A percentile compares a stretch with the other conserved stretches of the same genome.
Evolutionary conservation across 805 yeast species (phyloP).

Genomic region (Torulaspora indica): DNA sequence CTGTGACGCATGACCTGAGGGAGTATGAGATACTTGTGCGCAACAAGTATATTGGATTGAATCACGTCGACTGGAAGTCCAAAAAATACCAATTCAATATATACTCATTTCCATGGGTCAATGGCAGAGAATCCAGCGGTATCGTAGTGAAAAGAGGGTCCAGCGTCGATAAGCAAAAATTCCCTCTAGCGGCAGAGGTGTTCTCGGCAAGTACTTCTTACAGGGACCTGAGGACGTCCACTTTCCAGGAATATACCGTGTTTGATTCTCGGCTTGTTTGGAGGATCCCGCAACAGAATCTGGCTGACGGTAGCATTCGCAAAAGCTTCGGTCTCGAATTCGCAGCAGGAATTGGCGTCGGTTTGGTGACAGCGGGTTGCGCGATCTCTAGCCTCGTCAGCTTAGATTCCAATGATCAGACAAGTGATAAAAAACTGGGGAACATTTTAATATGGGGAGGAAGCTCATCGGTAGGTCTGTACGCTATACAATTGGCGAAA

Average conservation of each 20-base stretch:
- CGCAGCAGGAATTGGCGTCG: conserved; percentile 47
- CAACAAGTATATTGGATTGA: conserved; percentile 40
- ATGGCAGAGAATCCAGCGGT: conserved; percentile 47
- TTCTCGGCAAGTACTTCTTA: conserved; percentile 46
- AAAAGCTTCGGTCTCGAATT: conserved; percentile 31
- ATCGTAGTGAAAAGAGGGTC: conserved; percentile 36
- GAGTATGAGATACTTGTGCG: conserved; percentile 33
- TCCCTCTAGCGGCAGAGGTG: conserved; percentile 38
- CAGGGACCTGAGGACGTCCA: conserved; percentile 44
- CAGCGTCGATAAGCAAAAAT: conserved; percentile 27
- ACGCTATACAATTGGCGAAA: conserved; percentile 41
- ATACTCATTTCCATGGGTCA: conserved; percentile 47
- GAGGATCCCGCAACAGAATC: conserved; percentile 37
- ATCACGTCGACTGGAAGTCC: conserved; percentile 50
- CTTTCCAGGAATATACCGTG: conserved; percentile 45
- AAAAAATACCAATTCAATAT: conserved; percentile 44
- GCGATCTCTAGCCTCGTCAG: conserved; percentile 28
- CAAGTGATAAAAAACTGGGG: conserved; percentile 13
- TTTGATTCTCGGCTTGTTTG: conserved; percentile 44
- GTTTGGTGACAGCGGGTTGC: conserved; percentile 43
- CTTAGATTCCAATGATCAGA: conserved; percentile 9
- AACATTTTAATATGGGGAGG: conserved; percentile 46
- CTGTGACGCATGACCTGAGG: conserved; percentile 18
- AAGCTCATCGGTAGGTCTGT: conserved; percentile 45
- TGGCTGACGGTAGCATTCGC: conserved; percentile 17